Percentiles rank a stretch among this genome's conserved stretches.
phyloP scores from a whole-genome alignment of 2,329 filamentous ascomycete species.

The Pseudonectria foliicola region DNA sequence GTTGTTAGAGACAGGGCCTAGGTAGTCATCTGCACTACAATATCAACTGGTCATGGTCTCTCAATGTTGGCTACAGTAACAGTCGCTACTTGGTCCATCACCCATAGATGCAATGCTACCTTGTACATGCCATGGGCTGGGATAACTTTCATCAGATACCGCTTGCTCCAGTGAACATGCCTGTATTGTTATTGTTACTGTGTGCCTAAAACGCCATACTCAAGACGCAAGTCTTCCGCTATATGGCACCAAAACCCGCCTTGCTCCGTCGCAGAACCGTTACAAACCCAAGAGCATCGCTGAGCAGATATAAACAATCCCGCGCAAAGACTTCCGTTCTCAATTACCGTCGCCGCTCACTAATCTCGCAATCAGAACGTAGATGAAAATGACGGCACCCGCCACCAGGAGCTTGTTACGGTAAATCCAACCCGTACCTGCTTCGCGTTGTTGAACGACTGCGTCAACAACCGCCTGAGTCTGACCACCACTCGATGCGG shows the following conservation, averaged over 20 bases:
- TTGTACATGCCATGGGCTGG: too few species aligned
- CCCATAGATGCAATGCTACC: too few species aligned
- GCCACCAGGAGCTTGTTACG: constrained; percentile 72
- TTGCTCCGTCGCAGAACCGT: constrained; percentile 3
- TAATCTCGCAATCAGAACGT: constrained; percentile 74
- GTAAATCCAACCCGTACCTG: constrained; percentile 73
- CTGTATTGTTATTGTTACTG: constrained; percentile 3
- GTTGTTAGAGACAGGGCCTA: too few species aligned
- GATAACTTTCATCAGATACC: too few species aligned
- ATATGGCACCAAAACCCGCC: constrained; percentile 12
- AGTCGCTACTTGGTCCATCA: too few species aligned
- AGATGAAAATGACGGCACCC: constrained; percentile 65
- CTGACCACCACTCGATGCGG: constrained; percentile 54
- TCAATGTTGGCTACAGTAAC: too few species aligned
- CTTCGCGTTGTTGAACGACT: constrained; percentile 67
- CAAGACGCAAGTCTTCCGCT: constrained; percentile 17
- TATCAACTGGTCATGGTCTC: too few species aligned
- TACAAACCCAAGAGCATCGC: constrained; percentile 4
- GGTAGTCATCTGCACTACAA: too few species aligned
- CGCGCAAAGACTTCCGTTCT: constrained; percentile 3
- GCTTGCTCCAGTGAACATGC: too few species aligned
- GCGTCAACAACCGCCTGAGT: constrained; percentile 69
- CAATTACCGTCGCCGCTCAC: constrained; percentile 42
- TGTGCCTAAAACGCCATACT: constrained; percentile 18
- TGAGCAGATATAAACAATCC: too few species aligned